A percentile compares a stretch with the other conserved stretches of the same genome.
Evolutionary conservation across 306 rosid species (phyloP).

Genomic region (Pterocarpus santalinus): DNA sequence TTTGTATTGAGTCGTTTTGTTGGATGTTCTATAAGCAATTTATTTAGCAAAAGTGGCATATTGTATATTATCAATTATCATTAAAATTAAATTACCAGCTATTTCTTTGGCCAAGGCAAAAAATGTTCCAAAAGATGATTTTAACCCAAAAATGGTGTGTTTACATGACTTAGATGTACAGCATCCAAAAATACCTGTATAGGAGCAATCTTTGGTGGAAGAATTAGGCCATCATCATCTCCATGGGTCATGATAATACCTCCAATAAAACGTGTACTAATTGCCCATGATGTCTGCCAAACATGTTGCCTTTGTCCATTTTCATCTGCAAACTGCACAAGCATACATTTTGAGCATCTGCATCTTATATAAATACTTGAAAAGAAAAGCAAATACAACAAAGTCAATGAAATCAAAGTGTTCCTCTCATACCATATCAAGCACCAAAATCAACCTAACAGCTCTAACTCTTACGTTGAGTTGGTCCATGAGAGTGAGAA

Average conservation of each 20-base stretch:
- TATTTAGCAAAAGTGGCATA: conserved; percentile 29
- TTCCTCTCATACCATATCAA: too few species aligned
- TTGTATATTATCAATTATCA: not conserved
- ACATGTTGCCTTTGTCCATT: conserved; percentile 81
- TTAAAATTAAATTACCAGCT: conserved; percentile 7
- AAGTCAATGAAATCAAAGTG: not conserved
- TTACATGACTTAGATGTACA: conserved; percentile 16
- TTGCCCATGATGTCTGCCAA: conserved; percentile 99
- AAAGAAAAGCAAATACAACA: not conserved
- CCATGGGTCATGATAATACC: conserved; percentile 98
- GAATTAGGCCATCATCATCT: conserved; percentile 93
- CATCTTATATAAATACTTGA: conserved; percentile 35
- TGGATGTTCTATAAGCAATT: conserved; percentile 22
- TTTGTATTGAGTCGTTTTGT: conserved; percentile 15
- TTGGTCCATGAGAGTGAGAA: too few species aligned
- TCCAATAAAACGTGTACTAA: conserved; percentile 96
- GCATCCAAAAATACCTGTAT: conserved; percentile 69
- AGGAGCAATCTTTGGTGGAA: conserved; percentile 95
- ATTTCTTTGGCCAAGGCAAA: conserved; percentile 13
- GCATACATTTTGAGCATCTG: conserved; percentile 48
- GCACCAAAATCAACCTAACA: too few species aligned
- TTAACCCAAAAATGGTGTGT: conserved; percentile 20
- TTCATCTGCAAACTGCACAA: conserved; percentile 90
- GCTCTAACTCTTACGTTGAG: too few species aligned
- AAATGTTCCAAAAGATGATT: conserved; percentile 20